These are phyloP conservation scores for Ceratocystis destructans DNA, from an alignment of 2,329 filamentous ascomycete genomes.

Conservation along the genomic window DNA sequence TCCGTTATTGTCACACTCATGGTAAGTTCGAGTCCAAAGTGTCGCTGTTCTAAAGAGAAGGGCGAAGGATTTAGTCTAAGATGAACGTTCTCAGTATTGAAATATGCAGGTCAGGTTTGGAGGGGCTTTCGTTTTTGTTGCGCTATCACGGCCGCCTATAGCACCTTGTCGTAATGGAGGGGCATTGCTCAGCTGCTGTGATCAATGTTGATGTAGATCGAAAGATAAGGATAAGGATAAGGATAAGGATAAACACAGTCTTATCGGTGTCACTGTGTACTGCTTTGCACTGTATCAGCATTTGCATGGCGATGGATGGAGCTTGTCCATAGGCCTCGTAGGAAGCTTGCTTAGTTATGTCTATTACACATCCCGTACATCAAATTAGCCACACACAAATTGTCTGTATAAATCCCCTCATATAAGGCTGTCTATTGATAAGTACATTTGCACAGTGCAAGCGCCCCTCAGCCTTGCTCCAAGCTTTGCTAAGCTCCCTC, in stretches of 20 bases:
- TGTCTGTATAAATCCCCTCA: background rate
- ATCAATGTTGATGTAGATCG: constrained; percentile 13
- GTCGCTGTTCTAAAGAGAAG: background rate
- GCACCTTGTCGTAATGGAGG: background rate
- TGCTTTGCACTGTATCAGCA: background rate
- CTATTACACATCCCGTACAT: too few relatives aligned
- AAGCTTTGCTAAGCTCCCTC: background rate
- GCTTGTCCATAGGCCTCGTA: background rate
- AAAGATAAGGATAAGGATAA: constrained; percentile 17
- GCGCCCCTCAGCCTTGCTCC: background rate
- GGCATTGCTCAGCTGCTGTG: background rate
- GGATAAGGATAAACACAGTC: constrained; percentile 15
- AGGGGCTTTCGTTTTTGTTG: background rate
- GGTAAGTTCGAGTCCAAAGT: background rate
- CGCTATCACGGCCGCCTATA: background rate
- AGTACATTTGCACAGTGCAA: background rate
- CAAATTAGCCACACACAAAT: too few relatives aligned
- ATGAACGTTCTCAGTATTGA: background rate
- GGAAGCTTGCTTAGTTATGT: too few relatives aligned
- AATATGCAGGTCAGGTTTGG: background rate
- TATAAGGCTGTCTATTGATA: background rate
- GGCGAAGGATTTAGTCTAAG: background rate
- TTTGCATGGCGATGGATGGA: background rate
- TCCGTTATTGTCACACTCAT: constrained; percentile 37
- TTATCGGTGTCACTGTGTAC: background rate